A percentile compares a stretch with the other conserved stretches of the same genome.
Evolutionary conservation across 805 yeast species (phyloP).

Genomic region (Metschnikowia baotianmanensis): DNA sequence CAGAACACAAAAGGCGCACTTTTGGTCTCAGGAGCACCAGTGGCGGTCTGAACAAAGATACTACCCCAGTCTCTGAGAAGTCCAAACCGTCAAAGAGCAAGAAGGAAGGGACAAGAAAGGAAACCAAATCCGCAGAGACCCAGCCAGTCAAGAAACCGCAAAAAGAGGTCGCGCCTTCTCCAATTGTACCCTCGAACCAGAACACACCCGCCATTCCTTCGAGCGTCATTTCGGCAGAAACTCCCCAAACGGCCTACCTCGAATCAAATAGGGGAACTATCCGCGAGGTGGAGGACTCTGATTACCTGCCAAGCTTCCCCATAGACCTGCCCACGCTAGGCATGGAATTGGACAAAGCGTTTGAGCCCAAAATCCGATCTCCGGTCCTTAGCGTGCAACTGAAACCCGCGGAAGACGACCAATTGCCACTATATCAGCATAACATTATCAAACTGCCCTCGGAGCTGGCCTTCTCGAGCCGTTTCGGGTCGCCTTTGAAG

Average conservation of each 20-base stretch:
- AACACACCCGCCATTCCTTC: constrained; percentile 3
- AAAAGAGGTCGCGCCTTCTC: background rate
- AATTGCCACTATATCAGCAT: too few species aligned
- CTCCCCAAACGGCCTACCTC: constrained; percentile 11
- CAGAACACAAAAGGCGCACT: constrained; percentile 1
- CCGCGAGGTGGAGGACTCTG: constrained; percentile 21
- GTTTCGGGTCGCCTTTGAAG: constrained; percentile 33
- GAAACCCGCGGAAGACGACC: too few species aligned
- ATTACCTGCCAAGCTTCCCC: constrained; percentile 15
- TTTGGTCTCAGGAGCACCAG: constrained; percentile 4
- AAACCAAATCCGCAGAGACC: background rate
- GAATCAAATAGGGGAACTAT: constrained; percentile 16
- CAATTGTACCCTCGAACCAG: background rate
- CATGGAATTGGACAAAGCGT: background rate
- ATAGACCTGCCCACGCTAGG: constrained; percentile 7
- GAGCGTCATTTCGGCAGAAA: constrained; percentile 10
- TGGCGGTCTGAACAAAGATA: background rate
- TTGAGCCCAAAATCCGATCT: too few species aligned
- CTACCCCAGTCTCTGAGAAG: background rate
- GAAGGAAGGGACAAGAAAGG: too few species aligned
- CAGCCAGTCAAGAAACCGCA: background rate
- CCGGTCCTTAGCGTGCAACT: too few species aligned
- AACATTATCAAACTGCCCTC: constrained; percentile 14
- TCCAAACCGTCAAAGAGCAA: background rate
- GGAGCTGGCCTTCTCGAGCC: constrained; percentile 8